A percentile compares a stretch with the other conserved stretches of the same genome.
Evolutionary conservation across 2,329 filamentous ascomycete genomes (phyloP).

Genomic region (Cercospora canescens): DNA sequence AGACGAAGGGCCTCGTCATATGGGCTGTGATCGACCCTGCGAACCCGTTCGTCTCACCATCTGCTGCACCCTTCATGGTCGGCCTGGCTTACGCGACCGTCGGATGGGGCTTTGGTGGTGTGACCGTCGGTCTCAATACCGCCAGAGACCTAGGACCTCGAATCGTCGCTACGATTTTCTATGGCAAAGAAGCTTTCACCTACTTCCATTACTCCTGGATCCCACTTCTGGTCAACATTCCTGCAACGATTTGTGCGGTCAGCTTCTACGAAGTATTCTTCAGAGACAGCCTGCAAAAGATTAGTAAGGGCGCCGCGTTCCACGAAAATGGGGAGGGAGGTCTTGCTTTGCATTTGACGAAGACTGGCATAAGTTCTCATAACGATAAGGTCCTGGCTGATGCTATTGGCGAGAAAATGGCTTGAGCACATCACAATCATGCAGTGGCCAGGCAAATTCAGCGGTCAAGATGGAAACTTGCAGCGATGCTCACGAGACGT

Average conservation of each 20-base stretch:
- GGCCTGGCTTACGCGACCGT: conserved; percentile 55
- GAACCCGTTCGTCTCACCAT: conserved; percentile 57
- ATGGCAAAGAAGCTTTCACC: conserved; percentile 52
- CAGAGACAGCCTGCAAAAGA: conserved; percentile 54
- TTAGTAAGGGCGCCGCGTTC: conserved; percentile 51
- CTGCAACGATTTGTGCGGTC: conserved; percentile 57
- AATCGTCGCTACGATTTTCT: conserved; percentile 61
- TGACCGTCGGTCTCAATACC: conserved; percentile 58
- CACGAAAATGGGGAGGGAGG: conserved; percentile 56
- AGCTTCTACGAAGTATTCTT: conserved; percentile 57
- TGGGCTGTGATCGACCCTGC: conserved; percentile 60
- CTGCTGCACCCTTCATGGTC: conserved; percentile 54
- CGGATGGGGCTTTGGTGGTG: conserved; percentile 58
- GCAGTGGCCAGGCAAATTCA: neutral
- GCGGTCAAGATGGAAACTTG: neutral
- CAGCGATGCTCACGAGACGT: neutral
- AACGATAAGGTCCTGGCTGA: neutral
- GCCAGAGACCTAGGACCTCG: conserved; percentile 61
- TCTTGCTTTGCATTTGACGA: conserved; percentile 43
- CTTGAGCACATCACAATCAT: neutral
- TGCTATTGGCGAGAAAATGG: neutral
- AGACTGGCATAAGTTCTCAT: conserved; percentile 29
- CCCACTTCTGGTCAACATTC: conserved; percentile 57
- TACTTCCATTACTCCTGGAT: conserved; percentile 54
- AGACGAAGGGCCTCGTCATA: conserved; percentile 50